Base-by-base conservation (phyloP, 352 stramenopile genomes). In the Globisporangium middletonii region DNA sequence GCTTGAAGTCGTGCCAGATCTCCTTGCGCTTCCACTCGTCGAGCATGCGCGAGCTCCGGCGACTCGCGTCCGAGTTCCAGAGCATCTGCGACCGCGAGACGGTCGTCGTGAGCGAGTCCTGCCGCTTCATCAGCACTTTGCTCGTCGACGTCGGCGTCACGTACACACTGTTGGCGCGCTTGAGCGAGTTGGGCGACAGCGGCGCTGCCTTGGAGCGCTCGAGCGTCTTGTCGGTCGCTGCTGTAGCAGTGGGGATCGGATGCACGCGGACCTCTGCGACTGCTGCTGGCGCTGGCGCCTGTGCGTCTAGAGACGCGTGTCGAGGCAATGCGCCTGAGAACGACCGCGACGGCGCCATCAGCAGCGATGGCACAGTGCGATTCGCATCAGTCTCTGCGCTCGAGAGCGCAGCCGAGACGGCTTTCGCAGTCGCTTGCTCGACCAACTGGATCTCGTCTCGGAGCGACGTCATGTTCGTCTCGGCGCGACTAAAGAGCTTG, bases 21-120 rank as follows among this genome's bases (percentile, higher is more conserved):
- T 89, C 77, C 55, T 87, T 86, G 16, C 79, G 75, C 60, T 89
- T 89, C 67, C 65, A 73, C 47, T 89, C 79, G 48, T 89, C 79
- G 19, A 89, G 65, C 33, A 86, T 60, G 18, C 79, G 75, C 12
- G 74, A 87, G 1, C 51, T 65, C 72, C 59, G 69, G 71, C 26
- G 62, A 53, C 41, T 57, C 51, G 48, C 16, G 44, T 59, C 58
- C 53, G 74, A 52, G 60, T 72, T 69, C 71, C 71, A 83, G 18
- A 84, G 64, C 44, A 59, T 49, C 48, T 83, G 75, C 43, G 69
- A 82, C 44, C 67, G 67, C 44, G 49, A 79, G 7, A 59, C 62
- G n/a, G 38, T 68, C 19, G 45, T 13, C 7, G 51, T 45, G 1
- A 60, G 30, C 4, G 61, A 65, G 28, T 68, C 60, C 19, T 58